Evolutionary conservation across 2,329 filamentous ascomycete species (phyloP).

Genomic region (Arthroderma sp.): DNA sequence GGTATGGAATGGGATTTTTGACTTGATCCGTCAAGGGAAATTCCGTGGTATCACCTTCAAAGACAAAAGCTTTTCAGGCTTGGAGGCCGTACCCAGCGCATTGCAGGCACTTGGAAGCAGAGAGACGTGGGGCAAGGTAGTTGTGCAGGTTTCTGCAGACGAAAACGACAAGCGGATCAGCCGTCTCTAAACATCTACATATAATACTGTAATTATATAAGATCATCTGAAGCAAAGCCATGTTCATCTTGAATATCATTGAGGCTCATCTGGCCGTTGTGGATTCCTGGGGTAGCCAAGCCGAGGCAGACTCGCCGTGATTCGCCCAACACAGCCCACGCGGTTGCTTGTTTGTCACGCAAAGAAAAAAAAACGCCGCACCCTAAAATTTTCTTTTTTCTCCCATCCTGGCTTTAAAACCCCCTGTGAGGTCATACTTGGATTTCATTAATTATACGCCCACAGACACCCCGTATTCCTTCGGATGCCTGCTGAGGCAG

Average conservation of each 20-base stretch:
- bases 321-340: no score
- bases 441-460: no score
- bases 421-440: no score
- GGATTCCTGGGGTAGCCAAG: background rate
- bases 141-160: slow-evolving; percentile 67
- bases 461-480: no score
- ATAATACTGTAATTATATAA: slow-evolving; percentile 3
- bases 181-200: background rate
- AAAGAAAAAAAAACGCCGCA: no score
- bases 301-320: no score
- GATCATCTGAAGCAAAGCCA: no score
- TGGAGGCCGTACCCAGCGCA: slow-evolving; percentile 66
- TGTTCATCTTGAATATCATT: no score
- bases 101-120: slow-evolving; percentile 64
- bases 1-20: slow-evolving; percentile 75
- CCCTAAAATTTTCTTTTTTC: no score
- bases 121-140: slow-evolving; percentile 92
- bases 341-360: no score
- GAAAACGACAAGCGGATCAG: slow-evolving; percentile 35
- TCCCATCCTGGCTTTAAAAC: no score
- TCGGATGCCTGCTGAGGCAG: no score
- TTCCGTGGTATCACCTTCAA: slow-evolving; percentile 71
- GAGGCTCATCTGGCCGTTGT: background rate
- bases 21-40: slow-evolving; percentile 63
- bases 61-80: slow-evolving; percentile 67